Conservation (phyloP, 2,329 filamentous ascomycete species). For the Kalmusia sp. region DNA sequence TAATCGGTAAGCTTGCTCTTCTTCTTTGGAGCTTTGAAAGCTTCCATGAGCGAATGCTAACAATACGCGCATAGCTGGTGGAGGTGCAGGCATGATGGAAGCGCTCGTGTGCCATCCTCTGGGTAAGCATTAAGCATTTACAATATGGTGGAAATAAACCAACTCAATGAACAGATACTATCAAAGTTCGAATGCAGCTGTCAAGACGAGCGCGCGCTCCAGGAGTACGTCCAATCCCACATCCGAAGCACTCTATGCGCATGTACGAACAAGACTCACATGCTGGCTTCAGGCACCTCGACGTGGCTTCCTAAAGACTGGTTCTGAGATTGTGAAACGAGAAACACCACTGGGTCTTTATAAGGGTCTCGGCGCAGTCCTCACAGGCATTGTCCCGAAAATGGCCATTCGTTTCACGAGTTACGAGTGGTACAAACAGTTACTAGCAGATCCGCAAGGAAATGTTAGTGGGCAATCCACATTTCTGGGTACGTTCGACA, state of each 20-base stretch:
- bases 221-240: conserved; percentile 62
- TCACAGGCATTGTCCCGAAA: conserved; percentile 96
- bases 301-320: conserved; percentile 87
- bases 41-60: conserved; percentile 18
- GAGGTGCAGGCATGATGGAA: conserved; percentile 99
- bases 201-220: conserved; percentile 83
- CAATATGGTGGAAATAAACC: conserved; percentile 14
- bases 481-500: conserved; percentile 66
- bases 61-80: conserved; percentile 72
- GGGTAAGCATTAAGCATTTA: conserved; percentile 60
- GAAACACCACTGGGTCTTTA: conserved; percentile 94
- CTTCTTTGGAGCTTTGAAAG: neutral
- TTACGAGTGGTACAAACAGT: conserved; percentile 93
- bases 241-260: neutral
- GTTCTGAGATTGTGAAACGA: conserved; percentile 82
- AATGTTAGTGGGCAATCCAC: conserved; percentile 74
- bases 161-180: conserved; percentile 72
- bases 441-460: conserved; percentile 74
- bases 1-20: conserved; percentile 72
- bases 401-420: conserved; percentile 99
- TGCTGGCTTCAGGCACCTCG: conserved; percentile 63
- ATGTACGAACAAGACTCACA: conserved; percentile 6
- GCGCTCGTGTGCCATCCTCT: conserved; percentile 94
- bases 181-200: conserved; percentile 99
- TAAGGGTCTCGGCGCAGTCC: conserved; percentile 95